These are phyloP conservation scores for Peronospora destructor DNA, from an alignment of 352 stramenopile genomes.

Conservation along the genomic window DNA sequence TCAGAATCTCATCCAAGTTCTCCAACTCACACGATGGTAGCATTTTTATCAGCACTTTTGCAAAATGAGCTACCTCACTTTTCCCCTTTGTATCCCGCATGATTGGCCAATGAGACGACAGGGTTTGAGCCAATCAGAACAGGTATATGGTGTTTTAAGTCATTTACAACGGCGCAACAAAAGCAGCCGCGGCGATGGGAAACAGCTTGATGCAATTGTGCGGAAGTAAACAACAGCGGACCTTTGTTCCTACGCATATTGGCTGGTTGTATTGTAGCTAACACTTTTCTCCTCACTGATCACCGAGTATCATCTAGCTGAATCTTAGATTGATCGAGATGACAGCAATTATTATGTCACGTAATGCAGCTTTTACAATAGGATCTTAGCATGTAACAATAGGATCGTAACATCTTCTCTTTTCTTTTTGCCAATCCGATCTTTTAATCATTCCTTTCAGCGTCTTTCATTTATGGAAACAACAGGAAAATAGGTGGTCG, in stretches of 20 bases:
- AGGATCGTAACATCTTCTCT: too few species aligned
- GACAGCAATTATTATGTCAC: slow-evolving; percentile 2
- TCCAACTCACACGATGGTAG: too few species aligned
- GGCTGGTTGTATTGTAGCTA: slow-evolving; percentile 5
- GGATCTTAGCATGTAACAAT: background rate
- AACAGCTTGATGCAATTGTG: slow-evolving; percentile 8
- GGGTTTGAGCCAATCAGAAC: slow-evolving; percentile 19
- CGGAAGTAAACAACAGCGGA: slow-evolving; percentile 9
- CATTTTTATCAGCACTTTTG: too few species aligned
- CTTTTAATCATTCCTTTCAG: too few species aligned
- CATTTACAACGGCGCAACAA: slow-evolving; percentile 11
- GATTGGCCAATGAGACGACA: slow-evolving; percentile 17
- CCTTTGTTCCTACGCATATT: slow-evolving; percentile 5
- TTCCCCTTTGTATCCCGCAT: slow-evolving; percentile 7
- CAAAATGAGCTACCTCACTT: slow-evolving; percentile 14
- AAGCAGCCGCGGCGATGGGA: slow-evolving; percentile 15
- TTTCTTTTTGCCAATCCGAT: too few species aligned
- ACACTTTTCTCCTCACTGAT: background rate
- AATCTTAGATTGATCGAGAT: background rate
- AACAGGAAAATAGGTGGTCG: too few species aligned
- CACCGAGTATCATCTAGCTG: slow-evolving; percentile 1
- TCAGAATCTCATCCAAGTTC: too few species aligned
- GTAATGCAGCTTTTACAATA: slow-evolving; percentile 9
- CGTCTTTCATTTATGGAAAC: too few species aligned
- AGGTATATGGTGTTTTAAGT: background rate